Evolutionary conservation across 768 basidiomycete genomes (phyloP).

Genomic region (Royoungia palumana): DNA sequence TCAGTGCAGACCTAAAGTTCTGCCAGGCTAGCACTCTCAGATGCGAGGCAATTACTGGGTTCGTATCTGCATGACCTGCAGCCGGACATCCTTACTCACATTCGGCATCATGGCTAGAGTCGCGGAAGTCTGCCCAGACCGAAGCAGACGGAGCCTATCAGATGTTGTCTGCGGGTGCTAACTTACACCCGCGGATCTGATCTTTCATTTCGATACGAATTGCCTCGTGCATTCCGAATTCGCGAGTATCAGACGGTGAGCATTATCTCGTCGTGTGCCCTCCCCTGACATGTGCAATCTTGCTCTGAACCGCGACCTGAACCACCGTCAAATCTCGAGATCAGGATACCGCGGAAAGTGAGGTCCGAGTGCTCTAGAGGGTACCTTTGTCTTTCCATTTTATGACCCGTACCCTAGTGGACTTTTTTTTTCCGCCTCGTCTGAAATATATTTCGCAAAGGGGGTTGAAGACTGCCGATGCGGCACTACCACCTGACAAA

Average conservation of each 20-base stretch:
- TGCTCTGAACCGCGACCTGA: constrained; percentile 1
- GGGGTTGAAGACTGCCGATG: constrained; percentile 4
- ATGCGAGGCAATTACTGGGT: not conserved
- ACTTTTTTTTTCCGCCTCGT: constrained; percentile 1
- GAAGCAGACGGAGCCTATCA: constrained; percentile 14
- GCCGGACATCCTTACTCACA: constrained; percentile 1
- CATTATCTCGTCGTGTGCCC: constrained; percentile 7
- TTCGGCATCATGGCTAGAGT: constrained; percentile 5
- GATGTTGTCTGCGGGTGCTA: constrained; percentile 10
- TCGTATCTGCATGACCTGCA: not conserved
- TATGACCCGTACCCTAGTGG: not conserved
- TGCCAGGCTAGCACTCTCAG: constrained; percentile 5
- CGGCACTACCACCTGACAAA: constrained; percentile 5
- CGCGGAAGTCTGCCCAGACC: constrained; percentile 16
- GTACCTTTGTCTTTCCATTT: not conserved
- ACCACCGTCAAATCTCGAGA: not conserved
- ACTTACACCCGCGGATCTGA: constrained; percentile 34
- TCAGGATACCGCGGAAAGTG: not conserved
- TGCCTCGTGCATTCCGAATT: constrained; percentile 24
- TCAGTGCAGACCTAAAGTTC: constrained; percentile 9
- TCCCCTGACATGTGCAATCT: not conserved
- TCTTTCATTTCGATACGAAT: constrained; percentile 16
- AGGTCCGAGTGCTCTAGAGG: not conserved
- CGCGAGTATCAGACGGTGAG: constrained; percentile 3
- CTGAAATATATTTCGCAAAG: constrained; percentile 6